Evolutionary conservation across 345 rosid genomes (phyloP).

Genomic region (Ceriops zippeliana): DNA sequence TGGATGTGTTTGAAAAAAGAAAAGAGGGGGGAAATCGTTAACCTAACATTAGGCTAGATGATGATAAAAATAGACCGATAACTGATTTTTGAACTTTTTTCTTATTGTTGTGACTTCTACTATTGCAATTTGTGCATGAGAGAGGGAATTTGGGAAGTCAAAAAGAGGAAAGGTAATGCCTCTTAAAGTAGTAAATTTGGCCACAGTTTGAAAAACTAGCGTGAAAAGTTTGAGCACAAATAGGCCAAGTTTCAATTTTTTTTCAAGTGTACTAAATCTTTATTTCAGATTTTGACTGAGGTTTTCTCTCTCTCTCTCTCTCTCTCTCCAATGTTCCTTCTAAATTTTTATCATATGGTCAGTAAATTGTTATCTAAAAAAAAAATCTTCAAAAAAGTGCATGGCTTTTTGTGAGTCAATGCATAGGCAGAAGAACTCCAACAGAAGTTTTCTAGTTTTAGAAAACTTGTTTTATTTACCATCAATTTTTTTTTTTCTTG

Average conservation of each 20-base stretch:
- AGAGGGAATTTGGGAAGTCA: not conserved
- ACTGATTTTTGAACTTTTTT: slow-evolving; percentile 21
- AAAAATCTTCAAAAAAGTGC: no score
- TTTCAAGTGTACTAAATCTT: not conserved
- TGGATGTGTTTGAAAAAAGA: slow-evolving; percentile 7
- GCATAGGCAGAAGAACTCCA: no score
- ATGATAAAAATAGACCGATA: slow-evolving; percentile 31
- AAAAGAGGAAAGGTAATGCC: not conserved
- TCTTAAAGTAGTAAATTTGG: not conserved
- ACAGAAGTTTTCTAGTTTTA: no score
- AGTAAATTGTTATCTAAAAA: no score
- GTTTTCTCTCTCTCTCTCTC: not conserved
- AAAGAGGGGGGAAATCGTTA: slow-evolving; percentile 16
- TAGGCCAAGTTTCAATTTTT: not conserved
- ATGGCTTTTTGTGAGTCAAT: no score
- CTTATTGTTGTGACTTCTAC: slow-evolving; percentile 4
- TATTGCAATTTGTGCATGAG: not conserved
- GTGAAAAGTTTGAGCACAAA: not conserved
- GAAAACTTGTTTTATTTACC: no score
- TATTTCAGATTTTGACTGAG: no score
- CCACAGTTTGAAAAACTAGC: not conserved
- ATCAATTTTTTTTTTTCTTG: not conserved
- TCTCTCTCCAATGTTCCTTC: no score
- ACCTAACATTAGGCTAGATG: slow-evolving; percentile 23
- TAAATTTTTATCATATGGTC: no score